These are phyloP conservation scores for Bryoerythrophyllum caledonicum DNA, from an alignment of 225 moss, liverwort and hornwort species.

Conservation along the genomic window DNA sequence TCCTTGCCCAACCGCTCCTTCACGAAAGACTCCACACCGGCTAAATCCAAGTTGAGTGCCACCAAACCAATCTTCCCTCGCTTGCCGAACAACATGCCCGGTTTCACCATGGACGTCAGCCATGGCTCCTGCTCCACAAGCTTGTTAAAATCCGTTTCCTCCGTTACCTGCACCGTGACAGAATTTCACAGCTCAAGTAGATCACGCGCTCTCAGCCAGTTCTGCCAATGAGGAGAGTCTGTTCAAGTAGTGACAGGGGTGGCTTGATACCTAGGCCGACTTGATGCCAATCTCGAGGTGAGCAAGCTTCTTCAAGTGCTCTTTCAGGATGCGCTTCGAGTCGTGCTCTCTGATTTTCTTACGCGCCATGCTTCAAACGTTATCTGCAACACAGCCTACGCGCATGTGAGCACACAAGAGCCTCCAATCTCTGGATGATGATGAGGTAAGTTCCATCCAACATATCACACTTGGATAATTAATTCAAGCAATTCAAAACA, in stretches of 20 bases:
- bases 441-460: neutral
- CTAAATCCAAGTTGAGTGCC: constrained; percentile 90
- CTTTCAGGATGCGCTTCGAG: constrained; percentile 91
- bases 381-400: constrained; percentile 8
- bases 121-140: constrained; percentile 83
- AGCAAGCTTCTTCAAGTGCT: constrained; percentile 75
- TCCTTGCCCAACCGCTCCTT: constrained; percentile 94
- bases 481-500: neutral
- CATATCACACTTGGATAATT: neutral
- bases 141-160: constrained; percentile 69
- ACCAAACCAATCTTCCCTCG: constrained; percentile 98
- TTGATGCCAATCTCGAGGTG: constrained; percentile 74
- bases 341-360: constrained; percentile 97
- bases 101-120: constrained; percentile 91
- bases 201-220: too few relatives aligned
- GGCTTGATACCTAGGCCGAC: constrained; percentile 79
- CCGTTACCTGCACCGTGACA: constrained; percentile 70
- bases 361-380: constrained; percentile 67
- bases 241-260: neutral
- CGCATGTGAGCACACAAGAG: neutral
- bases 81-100: constrained; percentile 98
- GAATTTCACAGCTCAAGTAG: too few relatives aligned
- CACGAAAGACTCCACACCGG: constrained; percentile 86
- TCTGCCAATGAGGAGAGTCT: too few relatives aligned
- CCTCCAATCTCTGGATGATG: neutral